These are phyloP conservation scores for Beta lomatogona DNA, from an alignment of 179 eudicot species.

Conservation along the genomic window DNA sequence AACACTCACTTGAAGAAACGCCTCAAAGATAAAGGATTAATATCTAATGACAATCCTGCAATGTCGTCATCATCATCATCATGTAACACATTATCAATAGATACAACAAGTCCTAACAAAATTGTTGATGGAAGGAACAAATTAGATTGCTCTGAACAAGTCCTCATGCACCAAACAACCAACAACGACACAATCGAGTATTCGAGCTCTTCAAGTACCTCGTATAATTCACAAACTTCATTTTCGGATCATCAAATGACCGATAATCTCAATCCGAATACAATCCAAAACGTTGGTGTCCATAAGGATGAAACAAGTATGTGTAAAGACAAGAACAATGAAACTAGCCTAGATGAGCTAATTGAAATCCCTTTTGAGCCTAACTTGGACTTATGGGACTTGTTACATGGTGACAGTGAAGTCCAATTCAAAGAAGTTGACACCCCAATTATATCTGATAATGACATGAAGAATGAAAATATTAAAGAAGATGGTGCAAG, in stretches of 20 bases:
- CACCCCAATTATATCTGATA: constrained; percentile 17
- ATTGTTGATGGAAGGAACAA: constrained; percentile 16
- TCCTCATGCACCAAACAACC: constrained; percentile 7
- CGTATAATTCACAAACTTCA: constrained; percentile 26
- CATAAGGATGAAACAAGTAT: constrained; percentile 6
- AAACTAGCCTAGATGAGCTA: constrained; percentile 21
- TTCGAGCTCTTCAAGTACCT: constrained; percentile 35
- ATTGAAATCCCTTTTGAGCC: constrained; percentile 53
- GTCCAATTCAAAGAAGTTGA: constrained; percentile 27
- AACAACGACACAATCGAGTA: constrained; percentile 19
- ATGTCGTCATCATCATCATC: background rate
- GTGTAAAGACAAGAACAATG: background rate
- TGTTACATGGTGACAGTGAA: constrained; percentile 40
- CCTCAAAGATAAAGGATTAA: constrained; percentile 21
- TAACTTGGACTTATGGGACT: constrained; percentile 54
- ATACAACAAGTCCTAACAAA: constrained; percentile 13
- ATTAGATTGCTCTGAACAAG: constrained; percentile 7
- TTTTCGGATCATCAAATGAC: constrained; percentile 7
- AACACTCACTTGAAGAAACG: constrained; percentile 82
- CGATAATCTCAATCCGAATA: constrained; percentile 7
- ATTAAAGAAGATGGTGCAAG: constrained; percentile 19
- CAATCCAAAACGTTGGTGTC: background rate
- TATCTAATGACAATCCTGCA: background rate
- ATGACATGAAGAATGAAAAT: constrained; percentile 10
- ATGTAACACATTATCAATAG: constrained; percentile 6